Evolutionary conservation across 371 early-diverging fungal genomes (phyloP).

Genomic region (Scutellospora calospora): DNA sequence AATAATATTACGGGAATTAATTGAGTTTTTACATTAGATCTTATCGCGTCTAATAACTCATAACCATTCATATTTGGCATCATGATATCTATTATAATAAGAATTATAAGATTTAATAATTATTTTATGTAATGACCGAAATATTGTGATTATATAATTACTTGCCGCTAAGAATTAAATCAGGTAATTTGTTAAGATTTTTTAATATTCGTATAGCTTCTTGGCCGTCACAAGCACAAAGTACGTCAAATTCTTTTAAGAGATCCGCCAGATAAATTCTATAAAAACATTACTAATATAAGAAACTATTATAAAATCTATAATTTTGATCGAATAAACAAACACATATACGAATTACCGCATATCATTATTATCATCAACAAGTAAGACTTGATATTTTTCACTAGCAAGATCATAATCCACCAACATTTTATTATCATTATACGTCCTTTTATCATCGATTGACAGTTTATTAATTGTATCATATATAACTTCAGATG

Average conservation of each 20-base stretch:
- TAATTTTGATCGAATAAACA: no score
- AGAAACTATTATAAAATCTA: no score
- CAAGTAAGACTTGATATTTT: constrained; percentile 52
- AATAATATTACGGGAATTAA: constrained; percentile 60
- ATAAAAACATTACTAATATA: no score
- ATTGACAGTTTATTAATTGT: no score
- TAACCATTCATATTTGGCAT: constrained; percentile 65
- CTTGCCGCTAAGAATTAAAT: constrained; percentile 53
- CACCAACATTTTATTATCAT: neutral
- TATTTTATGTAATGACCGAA: no score
- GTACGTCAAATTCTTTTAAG: constrained; percentile 53
- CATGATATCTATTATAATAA: constrained; percentile 52
- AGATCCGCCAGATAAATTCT: constrained; percentile 45
- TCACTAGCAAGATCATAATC: no score
- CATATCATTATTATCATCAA: constrained; percentile 66
- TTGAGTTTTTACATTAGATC: constrained; percentile 47
- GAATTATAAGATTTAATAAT: neutral
- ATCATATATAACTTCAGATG: neutral
- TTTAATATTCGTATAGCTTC: constrained; percentile 54
- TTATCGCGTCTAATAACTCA: constrained; percentile 52
- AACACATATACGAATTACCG: no score
- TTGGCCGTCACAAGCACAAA: constrained; percentile 54
- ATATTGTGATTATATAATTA: neutral
- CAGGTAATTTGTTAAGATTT: constrained; percentile 43
- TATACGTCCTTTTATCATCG: neutral